Base-by-base conservation (phyloP, 768 basidiomycete genomes). In the Calvatia gigantea region DNA sequence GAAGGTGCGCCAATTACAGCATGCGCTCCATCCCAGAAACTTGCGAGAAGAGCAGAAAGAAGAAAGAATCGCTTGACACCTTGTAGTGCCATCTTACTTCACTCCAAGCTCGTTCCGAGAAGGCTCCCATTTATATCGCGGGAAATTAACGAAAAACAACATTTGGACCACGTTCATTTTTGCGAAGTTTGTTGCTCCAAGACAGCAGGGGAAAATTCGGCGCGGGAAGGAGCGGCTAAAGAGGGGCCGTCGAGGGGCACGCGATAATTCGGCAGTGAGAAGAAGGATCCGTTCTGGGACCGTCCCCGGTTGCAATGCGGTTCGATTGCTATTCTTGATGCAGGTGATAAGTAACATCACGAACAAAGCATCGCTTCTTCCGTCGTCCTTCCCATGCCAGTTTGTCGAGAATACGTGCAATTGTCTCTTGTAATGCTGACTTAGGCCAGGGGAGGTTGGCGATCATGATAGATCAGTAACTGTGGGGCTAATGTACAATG, bases 1-100 rank as follows among this genome's bases (percentile, higher is more conserved):
- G 72, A 68, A 21, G 65, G 67, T 61, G 82, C 80, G 17, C 80
- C 80, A 27, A 82, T 77, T 7, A 73, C 79, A 37, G 42, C 54
- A 32, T 41, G 25, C 7, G 31, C 46, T 7, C 21, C 35, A 39
- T 27, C 47, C 42, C 31, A 54, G 31, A 39, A 31, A 31, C 54
- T 56, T 23, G 46, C 47, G 28, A 56, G 25, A 17, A 56, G 29
- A 6, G 39, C 46, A 42, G 46, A 56, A 37, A 42, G 25, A 33
- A 56, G 37, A 29, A 49, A 25, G 17, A 56, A 39, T 28, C 29
- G 14, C 38, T 48, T 47, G 25, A 39, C 23, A 33, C 46, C 17
- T 7, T 48, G 47, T 21, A 42, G 46, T 14, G 33, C 38, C 54
- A 56, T 56, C 29, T 29, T 48, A 39, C 54, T 23, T 23, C 15